Conservation (phyloP, 768 basidiomycete genomes). For the Roridomyces roridus region DNA sequence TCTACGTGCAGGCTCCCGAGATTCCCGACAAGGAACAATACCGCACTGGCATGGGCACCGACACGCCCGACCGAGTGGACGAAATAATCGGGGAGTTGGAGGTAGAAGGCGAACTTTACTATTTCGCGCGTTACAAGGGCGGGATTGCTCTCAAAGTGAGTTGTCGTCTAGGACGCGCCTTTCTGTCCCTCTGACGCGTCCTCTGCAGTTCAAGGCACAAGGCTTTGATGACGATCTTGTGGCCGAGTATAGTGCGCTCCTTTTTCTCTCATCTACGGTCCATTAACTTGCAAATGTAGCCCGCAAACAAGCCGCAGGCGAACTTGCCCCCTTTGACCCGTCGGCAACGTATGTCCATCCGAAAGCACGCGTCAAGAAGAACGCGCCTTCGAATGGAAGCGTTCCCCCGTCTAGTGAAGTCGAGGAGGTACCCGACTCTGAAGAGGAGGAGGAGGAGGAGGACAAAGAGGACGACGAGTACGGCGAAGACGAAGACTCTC, state of each 20-base stretch:
- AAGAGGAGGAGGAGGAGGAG: slow-evolving; percentile 33
- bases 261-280: slow-evolving; percentile 15
- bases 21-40: not conserved
- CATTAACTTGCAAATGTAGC: slow-evolving; percentile 41
- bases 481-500: slow-evolving; percentile 29
- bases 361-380: slow-evolving; percentile 51
- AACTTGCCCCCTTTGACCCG: slow-evolving; percentile 64
- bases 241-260: slow-evolving; percentile 58
- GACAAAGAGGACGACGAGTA: slow-evolving; percentile 22
- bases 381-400: slow-evolving; percentile 33
- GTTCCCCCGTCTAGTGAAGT: slow-evolving; percentile 29
- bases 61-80: slow-evolving; percentile 33
- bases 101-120: slow-evolving; percentile 49
- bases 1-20: slow-evolving; percentile 5
- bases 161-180: slow-evolving; percentile 23
- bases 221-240: slow-evolving; percentile 52
- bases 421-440: slow-evolving; percentile 39
- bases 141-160: slow-evolving; percentile 67
- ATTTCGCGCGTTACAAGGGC: slow-evolving; percentile 63
- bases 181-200: slow-evolving; percentile 34
- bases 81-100: slow-evolving; percentile 66
- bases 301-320: slow-evolving; percentile 47
- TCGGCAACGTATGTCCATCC: slow-evolving; percentile 63
- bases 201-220: slow-evolving; percentile 48
- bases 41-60: not conserved